phyloP scores from a whole-genome alignment of 257 asterid species.

The Capsicum pubescens region DNA sequence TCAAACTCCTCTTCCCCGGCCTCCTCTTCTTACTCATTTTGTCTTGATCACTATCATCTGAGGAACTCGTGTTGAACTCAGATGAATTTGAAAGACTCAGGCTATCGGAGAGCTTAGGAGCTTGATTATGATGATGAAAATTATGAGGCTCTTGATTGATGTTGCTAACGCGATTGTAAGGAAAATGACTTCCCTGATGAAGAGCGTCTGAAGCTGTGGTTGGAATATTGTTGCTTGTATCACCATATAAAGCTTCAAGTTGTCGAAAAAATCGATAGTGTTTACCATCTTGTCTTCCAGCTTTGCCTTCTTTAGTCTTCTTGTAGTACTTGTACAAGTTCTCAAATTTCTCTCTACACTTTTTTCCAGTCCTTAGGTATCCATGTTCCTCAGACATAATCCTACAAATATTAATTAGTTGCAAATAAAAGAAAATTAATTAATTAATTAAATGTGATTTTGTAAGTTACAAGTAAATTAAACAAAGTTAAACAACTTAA shows the following conservation, averaged over 20 bases:
- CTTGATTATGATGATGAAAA: neutral
- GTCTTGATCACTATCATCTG: constrained; percentile 51
- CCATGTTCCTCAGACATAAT: constrained; percentile 95
- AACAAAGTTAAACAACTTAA: neutral
- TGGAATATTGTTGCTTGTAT: constrained; percentile 39
- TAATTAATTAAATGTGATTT: neutral
- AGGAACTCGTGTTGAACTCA: constrained; percentile 59
- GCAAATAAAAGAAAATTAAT: neutral
- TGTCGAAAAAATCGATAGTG: constrained; percentile 96
- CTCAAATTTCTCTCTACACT: constrained; percentile 97
- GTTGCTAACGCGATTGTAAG: neutral
- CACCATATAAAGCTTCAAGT: constrained; percentile 96
- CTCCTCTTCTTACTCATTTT: constrained; percentile 50
- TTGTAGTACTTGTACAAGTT: constrained; percentile 96
- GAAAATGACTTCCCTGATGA: constrained; percentile 16
- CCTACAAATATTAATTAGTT: constrained; percentile 44
- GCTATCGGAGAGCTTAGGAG: constrained; percentile 64
- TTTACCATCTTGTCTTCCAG: constrained; percentile 97
- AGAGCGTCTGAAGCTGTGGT: constrained; percentile 44
- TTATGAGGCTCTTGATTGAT: neutral
- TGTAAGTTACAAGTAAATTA: neutral
- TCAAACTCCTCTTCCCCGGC: constrained; percentile 56
- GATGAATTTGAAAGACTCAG: constrained; percentile 78
- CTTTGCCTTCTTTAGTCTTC: constrained; percentile 95
- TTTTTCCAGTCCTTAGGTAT: constrained; percentile 91